Percentiles rank a stretch among this genome's conserved stretches.
These are phyloP conservation scores for Alternaria alternata DNA, from an alignment of 2,329 filamentous ascomycete species.

Conservation along the genomic window DNA sequence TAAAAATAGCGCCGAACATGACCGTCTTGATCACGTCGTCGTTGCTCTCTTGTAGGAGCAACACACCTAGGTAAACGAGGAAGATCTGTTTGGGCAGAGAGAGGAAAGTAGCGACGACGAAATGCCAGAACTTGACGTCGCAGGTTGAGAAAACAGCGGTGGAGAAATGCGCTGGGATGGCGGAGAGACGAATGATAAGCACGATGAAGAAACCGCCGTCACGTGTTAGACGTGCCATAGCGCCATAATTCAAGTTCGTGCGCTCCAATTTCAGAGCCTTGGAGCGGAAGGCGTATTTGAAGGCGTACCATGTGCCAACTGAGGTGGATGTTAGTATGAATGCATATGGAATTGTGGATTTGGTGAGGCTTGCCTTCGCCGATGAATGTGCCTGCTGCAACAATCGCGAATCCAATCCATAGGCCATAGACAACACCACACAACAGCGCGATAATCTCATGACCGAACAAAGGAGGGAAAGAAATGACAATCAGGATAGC, in stretches of 20 bases:
- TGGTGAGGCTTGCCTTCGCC: constrained; percentile 39
- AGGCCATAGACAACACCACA: constrained; percentile 48
- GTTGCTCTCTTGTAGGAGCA: constrained; percentile 40
- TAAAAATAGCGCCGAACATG: constrained; percentile 42
- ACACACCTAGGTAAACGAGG: constrained; percentile 46
- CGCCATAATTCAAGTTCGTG: constrained; percentile 48
- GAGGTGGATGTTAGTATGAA: constrained; percentile 16
- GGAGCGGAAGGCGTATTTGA: constrained; percentile 42
- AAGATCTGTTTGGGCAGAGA: constrained; percentile 49
- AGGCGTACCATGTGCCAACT: constrained; percentile 50
- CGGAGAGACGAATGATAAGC: constrained; percentile 45
- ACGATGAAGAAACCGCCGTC: constrained; percentile 48
- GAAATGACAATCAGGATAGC: constrained; percentile 46
- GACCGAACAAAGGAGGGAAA: constrained; percentile 47
- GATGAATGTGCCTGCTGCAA: constrained; percentile 46
- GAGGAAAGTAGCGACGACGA: constrained; percentile 44
- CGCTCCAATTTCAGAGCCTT: constrained; percentile 45
- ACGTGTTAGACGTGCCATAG: constrained; percentile 45
- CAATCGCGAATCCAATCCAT: constrained; percentile 46
- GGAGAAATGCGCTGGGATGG: constrained; percentile 47
- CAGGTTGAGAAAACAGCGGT: constrained; percentile 49
- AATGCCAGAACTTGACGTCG: constrained; percentile 49
- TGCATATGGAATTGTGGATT: background rate
- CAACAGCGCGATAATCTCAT: constrained; percentile 44
- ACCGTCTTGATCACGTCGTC: constrained; percentile 36